A percentile compares a stretch with the other conserved stretches of the same genome.
Conservation (phyloP, 331 rosid genomes). For the Quercus phellos region DNA sequence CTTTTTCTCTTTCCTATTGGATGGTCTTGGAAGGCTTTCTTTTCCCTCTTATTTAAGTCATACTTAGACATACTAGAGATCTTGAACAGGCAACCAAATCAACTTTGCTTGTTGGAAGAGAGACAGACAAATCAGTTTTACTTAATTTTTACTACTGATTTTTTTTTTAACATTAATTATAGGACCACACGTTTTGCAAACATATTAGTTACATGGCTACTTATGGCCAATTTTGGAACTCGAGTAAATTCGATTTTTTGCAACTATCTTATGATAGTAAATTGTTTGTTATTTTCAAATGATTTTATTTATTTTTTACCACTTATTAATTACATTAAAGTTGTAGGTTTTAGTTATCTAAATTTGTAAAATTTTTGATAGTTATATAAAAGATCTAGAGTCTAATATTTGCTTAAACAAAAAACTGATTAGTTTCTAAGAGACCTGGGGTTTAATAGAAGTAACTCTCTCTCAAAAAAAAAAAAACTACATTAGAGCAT, state of each 20-base stretch:
- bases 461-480: too few relatives aligned
- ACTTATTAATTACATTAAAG: too few relatives aligned
- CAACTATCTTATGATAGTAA: too few relatives aligned
- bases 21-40: background rate
- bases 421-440: accelerated
- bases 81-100: background rate
- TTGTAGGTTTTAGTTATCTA: accelerated
- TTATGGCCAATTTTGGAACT: too few relatives aligned
- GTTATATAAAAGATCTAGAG: accelerated
- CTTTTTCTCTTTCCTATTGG: background rate
- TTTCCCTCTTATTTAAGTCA: conserved; percentile 7
- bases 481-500: too few relatives aligned
- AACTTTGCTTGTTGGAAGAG: background rate
- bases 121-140: background rate
- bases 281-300: accelerated
- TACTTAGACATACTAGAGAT: background rate
- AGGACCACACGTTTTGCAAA: too few relatives aligned
- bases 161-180: too few relatives aligned
- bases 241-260: too few relatives aligned
- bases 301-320: too few relatives aligned
- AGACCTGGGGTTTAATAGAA: accelerated
- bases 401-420: accelerated
- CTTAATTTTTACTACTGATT: background rate
- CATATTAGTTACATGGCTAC: too few relatives aligned
- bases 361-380: accelerated